phyloP scores from a whole-genome alignment of 2,329 filamentous ascomycete species.

The Apiospora phragmitis region DNA sequence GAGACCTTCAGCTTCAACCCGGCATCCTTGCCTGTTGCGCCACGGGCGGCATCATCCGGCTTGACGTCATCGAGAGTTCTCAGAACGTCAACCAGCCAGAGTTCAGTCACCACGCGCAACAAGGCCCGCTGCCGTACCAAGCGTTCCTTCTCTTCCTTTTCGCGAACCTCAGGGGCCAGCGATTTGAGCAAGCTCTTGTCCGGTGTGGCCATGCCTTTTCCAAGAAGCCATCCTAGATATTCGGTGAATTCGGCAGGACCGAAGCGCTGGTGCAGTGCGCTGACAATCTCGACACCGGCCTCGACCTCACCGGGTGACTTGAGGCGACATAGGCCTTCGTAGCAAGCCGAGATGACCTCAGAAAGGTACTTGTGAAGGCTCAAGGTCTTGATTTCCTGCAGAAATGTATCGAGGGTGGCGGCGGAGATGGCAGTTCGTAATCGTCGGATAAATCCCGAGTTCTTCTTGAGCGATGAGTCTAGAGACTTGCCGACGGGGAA shows the following conservation, averaged over 20 bases:
- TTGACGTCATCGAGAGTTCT: constrained; percentile 73
- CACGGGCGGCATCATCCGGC: constrained; percentile 64
- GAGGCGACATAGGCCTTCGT: constrained; percentile 88
- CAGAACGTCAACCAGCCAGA: constrained; percentile 91
- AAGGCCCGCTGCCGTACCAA: constrained; percentile 82
- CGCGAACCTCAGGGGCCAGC: constrained; percentile 76
- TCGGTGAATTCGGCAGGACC: constrained; percentile 87
- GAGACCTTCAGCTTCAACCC: constrained; percentile 57
- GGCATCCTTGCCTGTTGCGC: constrained; percentile 61
- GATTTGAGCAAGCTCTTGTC: constrained; percentile 82
- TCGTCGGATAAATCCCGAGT: constrained; percentile 96
- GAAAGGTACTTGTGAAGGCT: constrained; percentile 96
- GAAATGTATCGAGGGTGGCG: constrained; percentile 77
- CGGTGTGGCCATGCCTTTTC: constrained; percentile 86
- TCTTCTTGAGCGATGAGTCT: constrained; percentile 96
- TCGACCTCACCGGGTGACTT: constrained; percentile 91
- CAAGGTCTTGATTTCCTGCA: constrained; percentile 85
- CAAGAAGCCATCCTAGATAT: constrained; percentile 88
- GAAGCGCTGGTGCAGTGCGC: constrained; percentile 93
- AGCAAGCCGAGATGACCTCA: constrained; percentile 94
- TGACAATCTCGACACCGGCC: constrained; percentile 88
- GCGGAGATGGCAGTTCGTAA: constrained; percentile 85
- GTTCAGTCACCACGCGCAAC: constrained; percentile 86
- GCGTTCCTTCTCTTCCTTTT: constrained; percentile 95
- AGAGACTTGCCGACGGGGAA: constrained; percentile 77